phyloP scores from a whole-genome alignment of 2,329 filamentous ascomycete species.

The Diaporthe vexans region DNA sequence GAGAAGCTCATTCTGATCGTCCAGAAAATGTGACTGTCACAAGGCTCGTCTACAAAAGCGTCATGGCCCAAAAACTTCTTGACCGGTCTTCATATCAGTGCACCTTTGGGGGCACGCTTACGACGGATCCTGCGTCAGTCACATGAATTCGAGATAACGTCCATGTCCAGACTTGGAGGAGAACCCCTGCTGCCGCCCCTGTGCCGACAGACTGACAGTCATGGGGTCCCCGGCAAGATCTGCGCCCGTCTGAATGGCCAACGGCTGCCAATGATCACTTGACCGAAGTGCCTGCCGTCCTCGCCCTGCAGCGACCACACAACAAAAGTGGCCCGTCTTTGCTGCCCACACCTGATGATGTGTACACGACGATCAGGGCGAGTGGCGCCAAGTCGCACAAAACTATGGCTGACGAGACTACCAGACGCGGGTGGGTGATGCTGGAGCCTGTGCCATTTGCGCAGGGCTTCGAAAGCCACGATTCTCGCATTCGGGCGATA shows the following conservation, averaged over 20 bases:
- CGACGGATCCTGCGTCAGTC: conserved; percentile 25
- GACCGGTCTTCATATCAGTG: conserved; percentile 27
- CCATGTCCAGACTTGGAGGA: conserved; percentile 2
- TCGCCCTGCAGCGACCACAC: neutral
- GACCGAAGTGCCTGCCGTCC: conserved; percentile 35
- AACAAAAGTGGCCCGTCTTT: neutral
- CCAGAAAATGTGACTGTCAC: conserved; percentile 24
- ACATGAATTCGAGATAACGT: conserved; percentile 31
- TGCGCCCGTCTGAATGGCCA: conserved; percentile 30
- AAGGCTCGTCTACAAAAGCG: conserved; percentile 21
- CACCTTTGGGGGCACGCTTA: conserved; percentile 6
- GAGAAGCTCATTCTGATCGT: conserved; percentile 1
- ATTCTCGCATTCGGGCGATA: conserved; percentile 1
- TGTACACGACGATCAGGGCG: conserved; percentile 28
- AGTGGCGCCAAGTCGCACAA: conserved; percentile 8
- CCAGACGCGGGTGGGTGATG: conserved; percentile 9
- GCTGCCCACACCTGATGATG: conserved; percentile 28
- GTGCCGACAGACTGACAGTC: conserved; percentile 30
- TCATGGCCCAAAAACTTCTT: conserved; percentile 23
- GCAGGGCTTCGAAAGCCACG: neutral
- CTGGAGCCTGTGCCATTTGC: neutral
- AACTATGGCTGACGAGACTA: neutral
- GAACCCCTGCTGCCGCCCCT: conserved; percentile 27
- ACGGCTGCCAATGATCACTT: conserved; percentile 35
- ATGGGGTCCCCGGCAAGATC: conserved; percentile 32